Conservation (phyloP, 441 rosid genomes). For the Populus tomentosa region DNA sequence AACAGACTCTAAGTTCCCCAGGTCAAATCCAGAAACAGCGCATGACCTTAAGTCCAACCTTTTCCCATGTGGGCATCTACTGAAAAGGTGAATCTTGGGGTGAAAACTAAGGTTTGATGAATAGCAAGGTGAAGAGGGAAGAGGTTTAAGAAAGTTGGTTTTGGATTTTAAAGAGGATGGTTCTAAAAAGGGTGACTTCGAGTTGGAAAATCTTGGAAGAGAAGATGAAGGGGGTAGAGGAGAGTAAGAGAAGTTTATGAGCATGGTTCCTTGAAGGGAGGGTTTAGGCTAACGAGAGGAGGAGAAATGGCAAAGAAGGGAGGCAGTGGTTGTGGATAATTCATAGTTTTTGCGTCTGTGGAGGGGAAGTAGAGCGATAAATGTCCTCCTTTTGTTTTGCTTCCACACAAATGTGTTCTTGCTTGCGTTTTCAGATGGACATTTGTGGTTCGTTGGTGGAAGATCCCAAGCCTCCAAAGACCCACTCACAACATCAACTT, state of each 20-base stretch:
- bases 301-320: conserved; percentile 16
- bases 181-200: conserved; percentile 32
- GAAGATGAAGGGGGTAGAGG: conserved; percentile 35
- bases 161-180: conserved; percentile 33
- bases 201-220: conserved; percentile 23
- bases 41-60: conserved; percentile 36
- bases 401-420: conserved; percentile 47
- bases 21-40: conserved; percentile 66
- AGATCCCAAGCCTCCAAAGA: background rate
- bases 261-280: conserved; percentile 38
- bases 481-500: background rate
- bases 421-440: conserved; percentile 7
- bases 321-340: conserved; percentile 33
- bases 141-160: conserved; percentile 37
- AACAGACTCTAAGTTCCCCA: conserved; percentile 65
- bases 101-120: conserved; percentile 21
- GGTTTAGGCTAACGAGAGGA: conserved; percentile 18
- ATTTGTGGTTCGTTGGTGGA: background rate
- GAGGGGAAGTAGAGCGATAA: conserved; percentile 39
- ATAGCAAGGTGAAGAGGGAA: conserved; percentile 19
- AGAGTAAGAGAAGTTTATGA: conserved; percentile 42
- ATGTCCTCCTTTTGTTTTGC: conserved; percentile 14
- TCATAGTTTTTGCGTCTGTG: conserved; percentile 38
- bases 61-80: conserved; percentile 22
- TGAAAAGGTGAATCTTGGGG: conserved; percentile 33